Evolutionary conservation across 2,329 filamentous ascomycete genomes (phyloP), one percentile per base, ranked within the genome.

Genomic region (Ceratocystis cubensis): DNA sequence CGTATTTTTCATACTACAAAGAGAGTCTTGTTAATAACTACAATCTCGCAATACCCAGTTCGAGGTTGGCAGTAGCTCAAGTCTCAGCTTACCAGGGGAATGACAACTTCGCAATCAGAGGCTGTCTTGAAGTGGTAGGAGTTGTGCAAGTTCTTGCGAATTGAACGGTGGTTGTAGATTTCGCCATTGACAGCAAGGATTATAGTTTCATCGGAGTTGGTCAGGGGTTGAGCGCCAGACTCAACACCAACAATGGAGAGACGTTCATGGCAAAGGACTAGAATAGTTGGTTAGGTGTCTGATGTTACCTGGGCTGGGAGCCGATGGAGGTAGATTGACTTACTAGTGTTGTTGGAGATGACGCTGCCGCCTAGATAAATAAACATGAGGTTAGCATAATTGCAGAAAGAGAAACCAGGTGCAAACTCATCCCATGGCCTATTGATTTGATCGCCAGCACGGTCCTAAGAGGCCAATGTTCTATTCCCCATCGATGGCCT

Each of bases 21-120:
- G 15, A 30, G 53, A 5, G 53, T 5, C 15, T 3, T 44, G 65
- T 63, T 57, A 66, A 41, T 30, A 33, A 22, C 5, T 15, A 25
- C 8, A n/a, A 5, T 13, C n/a, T 10, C 5, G 6, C 7, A n/a
- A 8, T 22, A 10, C 50, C 1, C 7, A 7, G 13, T 25, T 30
- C 22, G 17, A 28, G 4, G 7, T 37, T 50, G 8, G 8, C 15
- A 8, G 48, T 22, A 41, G 15, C 13, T 13, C 37, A 5, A 15
- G 37, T 50, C 13, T 44, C n/a, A 33, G 77, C 85, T 75, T 83
- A 95, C 91, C 82, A 99, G 78, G 71, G 95, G 94, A 75, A 99
- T 96, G 77, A 99, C 96, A 75, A 99, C 93, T 78, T 99, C 94
- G 78, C 94, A 99, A 75, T 99, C 94, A 46, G 93, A 97, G 75